Percentiles rank a stretch among this genome's conserved stretches.
These are phyloP conservation scores for Oropetium thomaeum DNA, from an alignment of 176 grass and related monocot genomes.

Conservation along the genomic window DNA sequence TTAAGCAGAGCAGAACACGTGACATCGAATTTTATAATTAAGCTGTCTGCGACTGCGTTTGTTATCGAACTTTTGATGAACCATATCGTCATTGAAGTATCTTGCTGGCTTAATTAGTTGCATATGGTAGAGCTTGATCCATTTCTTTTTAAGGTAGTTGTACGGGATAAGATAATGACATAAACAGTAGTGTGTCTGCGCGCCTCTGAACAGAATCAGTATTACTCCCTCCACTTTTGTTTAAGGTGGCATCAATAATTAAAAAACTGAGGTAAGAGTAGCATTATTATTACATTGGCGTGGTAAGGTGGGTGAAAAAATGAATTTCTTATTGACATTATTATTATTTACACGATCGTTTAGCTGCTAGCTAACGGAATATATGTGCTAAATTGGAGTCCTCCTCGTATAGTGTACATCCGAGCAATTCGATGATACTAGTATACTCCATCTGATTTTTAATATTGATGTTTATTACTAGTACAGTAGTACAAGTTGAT, in stretches of 20 bases:
- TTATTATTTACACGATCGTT: too few relatives aligned
- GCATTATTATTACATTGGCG: too few relatives aligned
- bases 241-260: too few relatives aligned
- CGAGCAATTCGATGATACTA: too few relatives aligned
- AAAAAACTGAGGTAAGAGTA: too few relatives aligned
- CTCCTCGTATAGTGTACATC: not conserved
- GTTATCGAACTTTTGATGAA: not conserved
- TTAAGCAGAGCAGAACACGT: slow-evolving; percentile 8
- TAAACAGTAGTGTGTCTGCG: not conserved
- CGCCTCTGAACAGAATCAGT: not conserved
- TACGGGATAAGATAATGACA: slow-evolving; percentile 8
- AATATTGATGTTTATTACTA: too few relatives aligned
- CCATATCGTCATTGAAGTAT: not conserved
- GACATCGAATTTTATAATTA: not conserved
- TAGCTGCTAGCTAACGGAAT: not conserved
- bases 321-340: too few relatives aligned
- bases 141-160: slow-evolving; percentile 17
- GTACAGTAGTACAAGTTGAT: too few relatives aligned
- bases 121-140: not conserved
- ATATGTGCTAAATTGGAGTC: not conserved
- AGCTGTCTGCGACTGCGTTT: too few relatives aligned
- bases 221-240: too few relatives aligned
- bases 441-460: too few relatives aligned
- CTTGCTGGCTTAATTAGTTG: too few relatives aligned
- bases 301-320: slow-evolving; percentile 7